Evolutionary conservation across 768 basidiomycete species (phyloP), one percentile per base, ranked within the genome.

Genomic region (Mycena metata): DNA sequence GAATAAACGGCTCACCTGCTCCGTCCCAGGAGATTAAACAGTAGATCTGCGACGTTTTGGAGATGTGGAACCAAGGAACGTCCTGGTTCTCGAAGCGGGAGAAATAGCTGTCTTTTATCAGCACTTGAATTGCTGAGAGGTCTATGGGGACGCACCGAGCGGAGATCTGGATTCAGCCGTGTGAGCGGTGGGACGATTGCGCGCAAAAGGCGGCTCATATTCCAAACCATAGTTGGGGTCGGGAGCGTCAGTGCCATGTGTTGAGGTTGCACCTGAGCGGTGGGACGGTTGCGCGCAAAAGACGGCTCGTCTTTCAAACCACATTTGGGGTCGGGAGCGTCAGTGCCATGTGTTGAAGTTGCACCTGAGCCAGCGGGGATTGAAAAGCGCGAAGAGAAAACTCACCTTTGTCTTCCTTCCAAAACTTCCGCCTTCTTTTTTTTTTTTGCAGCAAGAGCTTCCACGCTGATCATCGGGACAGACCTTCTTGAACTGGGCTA

Each of bases 201-300:
- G 13, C 8, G 41, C 12, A 41, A n/a, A n/a, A n/a, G n/a, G n/a
- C 35, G 83, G 83, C 73, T 93, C 92, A 39, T 86, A 85, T 77
- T 96, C 93, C 71, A 93, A 96, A 0, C 93, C 95, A 70, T 94
- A 95, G 50, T 82, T 82, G 26, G 90, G 90, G 11, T 81, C 82
- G 3, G 86, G 83, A 3, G 88, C 85, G 73, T 91, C 90, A n/a
- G 79, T 77, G 11, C 91, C 91, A 81, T 89, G 92, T 5, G 83
- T 87, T 86, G 30, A n/a, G 33, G 64, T 57, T 17, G 49, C 46
- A 57, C 19, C 30, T 63, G 54, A 50, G 50, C 50, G 46, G 41
- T 42, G 24, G 33, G 36, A 35, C 35, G 41, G 24, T 26, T 23
- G 49, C 4, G 13, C 8, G 41, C 12, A n/a, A n/a, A n/a, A n/a